These are phyloP conservation scores for Saccharomycopsis crataegensis DNA, from an alignment of 1,139 yeast species.

Conservation along the genomic window DNA sequence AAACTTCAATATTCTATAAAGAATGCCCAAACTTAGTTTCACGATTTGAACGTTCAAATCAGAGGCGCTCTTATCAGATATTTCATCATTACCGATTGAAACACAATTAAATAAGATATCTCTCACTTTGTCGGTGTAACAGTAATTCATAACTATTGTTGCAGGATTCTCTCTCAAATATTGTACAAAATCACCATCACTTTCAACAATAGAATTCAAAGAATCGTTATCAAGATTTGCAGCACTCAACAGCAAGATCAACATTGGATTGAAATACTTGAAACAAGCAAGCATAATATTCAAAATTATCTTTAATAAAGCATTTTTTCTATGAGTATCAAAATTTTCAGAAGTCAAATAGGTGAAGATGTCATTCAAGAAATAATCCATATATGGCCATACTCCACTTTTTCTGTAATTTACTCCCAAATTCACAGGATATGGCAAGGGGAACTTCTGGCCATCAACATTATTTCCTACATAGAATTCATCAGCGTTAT, in stretches of 20 bases:
- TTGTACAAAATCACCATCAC: constrained; percentile 31
- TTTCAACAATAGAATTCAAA: constrained; percentile 33
- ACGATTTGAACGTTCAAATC: constrained; percentile 32
- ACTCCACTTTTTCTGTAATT: constrained; percentile 60
- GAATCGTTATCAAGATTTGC: constrained; percentile 44
- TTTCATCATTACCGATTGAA: constrained; percentile 47
- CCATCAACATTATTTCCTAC: constrained; percentile 25
- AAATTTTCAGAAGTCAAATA: constrained; percentile 33
- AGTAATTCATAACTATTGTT: constrained; percentile 50
- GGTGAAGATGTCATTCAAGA: constrained; percentile 59
- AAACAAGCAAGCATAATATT: constrained; percentile 47
- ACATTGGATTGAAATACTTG: constrained; percentile 54
- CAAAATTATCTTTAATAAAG: constrained; percentile 49
- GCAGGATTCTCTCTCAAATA: constrained; percentile 60
- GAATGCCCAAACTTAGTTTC: constrained; percentile 34
- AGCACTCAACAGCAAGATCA: constrained; percentile 43
- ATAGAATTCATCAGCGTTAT: constrained; percentile 21
- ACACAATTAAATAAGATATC: constrained; percentile 49
- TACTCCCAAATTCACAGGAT: constrained; percentile 59
- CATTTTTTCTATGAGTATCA: constrained; percentile 33
- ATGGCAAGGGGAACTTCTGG: constrained; percentile 40
- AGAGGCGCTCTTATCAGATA: constrained; percentile 34
- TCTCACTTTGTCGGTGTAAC: constrained; percentile 54
- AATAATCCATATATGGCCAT: constrained; percentile 74
- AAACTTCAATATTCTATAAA: constrained; percentile 43